phyloP scores from a whole-genome alignment of 1,139 yeast species.

The Magnusiomyces magnusii region DNA sequence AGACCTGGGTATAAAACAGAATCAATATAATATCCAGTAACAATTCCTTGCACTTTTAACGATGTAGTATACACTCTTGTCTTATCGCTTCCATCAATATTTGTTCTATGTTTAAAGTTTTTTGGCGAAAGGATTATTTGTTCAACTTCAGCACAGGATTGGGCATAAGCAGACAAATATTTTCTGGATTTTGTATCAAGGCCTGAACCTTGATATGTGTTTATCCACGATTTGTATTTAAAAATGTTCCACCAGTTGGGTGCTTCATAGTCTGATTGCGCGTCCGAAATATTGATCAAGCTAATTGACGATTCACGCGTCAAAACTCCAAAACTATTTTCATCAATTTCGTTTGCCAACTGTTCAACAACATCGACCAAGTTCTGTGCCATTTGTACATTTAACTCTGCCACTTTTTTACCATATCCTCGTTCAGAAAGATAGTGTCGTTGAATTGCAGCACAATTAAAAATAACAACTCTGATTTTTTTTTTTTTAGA shows the following conservation, averaged over 20 bases:
- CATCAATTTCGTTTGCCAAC: conserved; percentile 5
- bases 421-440: background rate
- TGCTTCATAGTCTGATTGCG: conserved; percentile 18
- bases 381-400: conserved; percentile 16
- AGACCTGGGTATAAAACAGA: conserved; percentile 25
- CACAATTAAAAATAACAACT: conserved; percentile 20
- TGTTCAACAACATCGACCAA: conserved; percentile 12
- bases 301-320: background rate
- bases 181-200: background rate
- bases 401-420: conserved; percentile 5
- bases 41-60: conserved; percentile 22
- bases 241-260: conserved; percentile 20
- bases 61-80: background rate
- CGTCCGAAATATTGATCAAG: conserved; percentile 23
- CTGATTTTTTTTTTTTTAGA: background rate
- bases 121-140: conserved; percentile 10
- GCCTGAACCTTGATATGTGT: conserved; percentile 7
- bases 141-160: conserved; percentile 20
- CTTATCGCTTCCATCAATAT: background rate
- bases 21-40: conserved; percentile 30
- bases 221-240: conserved; percentile 15
- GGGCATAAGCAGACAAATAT: conserved; percentile 25
- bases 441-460: conserved; percentile 17
- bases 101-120: background rate
- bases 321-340: background rate